Conservation (phyloP, 2,329 filamentous ascomycete genomes). For the Aspergillus thermomutatus region DNA sequence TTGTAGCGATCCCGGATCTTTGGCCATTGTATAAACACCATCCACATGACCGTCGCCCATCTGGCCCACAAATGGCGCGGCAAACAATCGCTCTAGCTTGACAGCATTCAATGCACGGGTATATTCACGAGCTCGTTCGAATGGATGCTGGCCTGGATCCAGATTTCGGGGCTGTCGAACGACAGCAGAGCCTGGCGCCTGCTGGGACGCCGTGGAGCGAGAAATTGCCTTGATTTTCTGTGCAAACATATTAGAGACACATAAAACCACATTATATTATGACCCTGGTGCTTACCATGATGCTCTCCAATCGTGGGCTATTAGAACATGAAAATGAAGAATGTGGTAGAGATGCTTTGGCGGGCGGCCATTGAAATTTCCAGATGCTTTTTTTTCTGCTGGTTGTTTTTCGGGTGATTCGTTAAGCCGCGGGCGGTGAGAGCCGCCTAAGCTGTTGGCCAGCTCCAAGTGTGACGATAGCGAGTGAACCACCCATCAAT, state of each 20-base stretch:
- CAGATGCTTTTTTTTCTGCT: slow-evolving; percentile 27
- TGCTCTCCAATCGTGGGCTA: slow-evolving; percentile 13
- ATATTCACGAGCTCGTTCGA: slow-evolving; percentile 86
- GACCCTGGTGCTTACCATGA: slow-evolving; percentile 27
- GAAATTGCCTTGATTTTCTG: slow-evolving; percentile 58
- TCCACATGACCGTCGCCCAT: slow-evolving; percentile 90
- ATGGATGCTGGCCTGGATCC: slow-evolving; percentile 82
- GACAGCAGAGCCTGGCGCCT: slow-evolving; percentile 45
- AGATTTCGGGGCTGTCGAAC: slow-evolving; percentile 53
- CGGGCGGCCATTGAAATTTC: slow-evolving; percentile 18
- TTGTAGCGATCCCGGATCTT: slow-evolving; percentile 71
- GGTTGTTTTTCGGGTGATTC: slow-evolving; percentile 26
- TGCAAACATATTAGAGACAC: background rate
- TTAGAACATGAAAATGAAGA: slow-evolving; percentile 8
- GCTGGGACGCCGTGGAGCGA: slow-evolving; percentile 45
- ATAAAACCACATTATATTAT: background rate
- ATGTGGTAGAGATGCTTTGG: slow-evolving; percentile 5
- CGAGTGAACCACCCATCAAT: slow-evolving; percentile 2
- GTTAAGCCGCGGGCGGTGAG: slow-evolving; percentile 33
- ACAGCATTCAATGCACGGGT: slow-evolving; percentile 76
- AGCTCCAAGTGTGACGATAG: slow-evolving; percentile 23
- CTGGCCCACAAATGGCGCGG: slow-evolving; percentile 77
- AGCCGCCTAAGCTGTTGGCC: slow-evolving; percentile 15
- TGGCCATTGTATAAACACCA: slow-evolving; percentile 77
- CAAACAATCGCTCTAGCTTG: slow-evolving; percentile 91